A percentile compares a stretch with the other conserved stretches of the same genome.
Conservation (phyloP, 352 stramenopile genomes). For the Globisporangium barbulae region DNA sequence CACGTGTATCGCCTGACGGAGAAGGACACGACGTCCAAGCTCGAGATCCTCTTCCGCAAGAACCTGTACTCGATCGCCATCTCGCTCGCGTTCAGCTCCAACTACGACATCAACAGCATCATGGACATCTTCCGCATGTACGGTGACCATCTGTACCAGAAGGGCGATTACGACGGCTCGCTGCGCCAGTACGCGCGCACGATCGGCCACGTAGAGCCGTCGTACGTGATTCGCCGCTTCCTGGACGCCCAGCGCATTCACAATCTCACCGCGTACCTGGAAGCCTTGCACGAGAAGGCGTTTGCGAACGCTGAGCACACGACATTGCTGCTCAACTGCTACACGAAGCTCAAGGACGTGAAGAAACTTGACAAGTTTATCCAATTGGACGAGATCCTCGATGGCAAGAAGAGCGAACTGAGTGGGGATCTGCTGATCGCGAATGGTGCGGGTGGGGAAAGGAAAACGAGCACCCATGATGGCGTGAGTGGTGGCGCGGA, state of each 20-base stretch:
- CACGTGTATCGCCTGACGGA: slow-evolving; percentile 93
- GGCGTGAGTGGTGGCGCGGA: slow-evolving; percentile 13
- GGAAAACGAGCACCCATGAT: slow-evolving; percentile 19
- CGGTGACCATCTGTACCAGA: slow-evolving; percentile 97
- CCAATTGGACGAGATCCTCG: slow-evolving; percentile 75
- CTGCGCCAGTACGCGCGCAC: slow-evolving; percentile 97
- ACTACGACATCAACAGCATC: slow-evolving; percentile 94
- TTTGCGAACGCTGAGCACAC: slow-evolving; percentile 92
- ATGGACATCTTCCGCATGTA: slow-evolving; percentile 96
- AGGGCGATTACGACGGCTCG: slow-evolving; percentile 94
- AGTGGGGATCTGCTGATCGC: slow-evolving; percentile 19
- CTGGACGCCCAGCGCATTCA: slow-evolving; percentile 97
- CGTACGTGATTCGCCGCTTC: slow-evolving; percentile 98
- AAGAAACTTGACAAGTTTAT: slow-evolving; percentile 93
- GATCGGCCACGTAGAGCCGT: slow-evolving; percentile 96
- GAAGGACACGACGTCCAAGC: slow-evolving; percentile 94
- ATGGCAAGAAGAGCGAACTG: slow-evolving; percentile 36
- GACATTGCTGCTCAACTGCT: slow-evolving; percentile 93
- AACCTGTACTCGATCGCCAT: slow-evolving; percentile 98
- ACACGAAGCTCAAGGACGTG: slow-evolving; percentile 93
- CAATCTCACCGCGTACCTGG: slow-evolving; percentile 96
- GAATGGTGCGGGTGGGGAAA: slow-evolving; percentile 16
- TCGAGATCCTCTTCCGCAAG: slow-evolving; percentile 96
- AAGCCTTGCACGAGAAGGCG: slow-evolving; percentile 90
- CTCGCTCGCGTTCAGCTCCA: slow-evolving; percentile 94